Evolutionary conservation across 1,284 basidiomycete genomes (phyloP), one percentile per base, ranked within the genome.

Genomic region (Cryptococcus sp.): DNA sequence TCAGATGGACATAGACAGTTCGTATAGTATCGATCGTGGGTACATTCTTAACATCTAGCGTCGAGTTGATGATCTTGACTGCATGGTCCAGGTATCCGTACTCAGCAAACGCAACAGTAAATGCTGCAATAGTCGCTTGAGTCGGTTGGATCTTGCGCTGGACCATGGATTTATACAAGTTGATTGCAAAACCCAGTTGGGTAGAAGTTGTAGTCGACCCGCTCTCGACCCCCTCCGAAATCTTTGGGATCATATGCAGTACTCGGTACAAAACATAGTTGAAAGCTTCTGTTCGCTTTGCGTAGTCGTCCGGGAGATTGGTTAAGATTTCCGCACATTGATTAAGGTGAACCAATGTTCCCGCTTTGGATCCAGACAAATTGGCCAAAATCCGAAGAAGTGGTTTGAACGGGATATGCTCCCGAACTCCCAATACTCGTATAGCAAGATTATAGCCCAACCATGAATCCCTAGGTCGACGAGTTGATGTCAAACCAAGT

Each of bases 401-500:
- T 23, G 23, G 23, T 23, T 23, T 23, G 23, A 23, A 23, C 23
- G 23, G 23, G 23, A 23, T 23, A 23, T 23, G 23, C 23, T 23
- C 23, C 23, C 23, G 23, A 23, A 23, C 23, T 33, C 58, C 47
- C 4, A 58, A 50, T 5, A 72, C 46, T 30, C 66, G 57, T 8
- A 55, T 51, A 7, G 58, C 52, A 4, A 73, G 46, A n/a, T 58
- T 44, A 13, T 68, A 52, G 4, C 66, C 72, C 5, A 67, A n/a
- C 11, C 60, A 55, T 2, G 70, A 62, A 37, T 68, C 70, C 14
- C 60, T 46, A 1, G 63, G 43, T 10, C 46, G 45, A 4, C 53
- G 53, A 2, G 56, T 54, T 5, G 49, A n/a, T 0, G 57, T 62
- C 38, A 71, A 42, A 0, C 70, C 70, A n/a, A 58, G 41, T 0